These are phyloP conservation scores for Xylaria curta DNA, from an alignment of 495 filamentous ascomycete species.

Conservation along the genomic window DNA sequence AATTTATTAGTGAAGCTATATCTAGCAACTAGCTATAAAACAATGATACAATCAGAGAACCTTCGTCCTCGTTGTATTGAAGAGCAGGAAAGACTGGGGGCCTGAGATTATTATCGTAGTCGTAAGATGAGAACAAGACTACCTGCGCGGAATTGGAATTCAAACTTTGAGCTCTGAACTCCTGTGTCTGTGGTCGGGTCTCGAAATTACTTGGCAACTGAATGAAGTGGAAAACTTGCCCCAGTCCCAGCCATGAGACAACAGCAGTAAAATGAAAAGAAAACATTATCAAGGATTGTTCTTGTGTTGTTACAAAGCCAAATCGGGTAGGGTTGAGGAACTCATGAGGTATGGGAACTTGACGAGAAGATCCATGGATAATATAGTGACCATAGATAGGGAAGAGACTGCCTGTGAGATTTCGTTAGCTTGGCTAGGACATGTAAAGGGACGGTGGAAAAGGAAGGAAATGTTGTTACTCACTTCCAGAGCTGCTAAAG, in stretches of 20 bases:
- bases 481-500: background rate
- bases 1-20: background rate
- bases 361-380: background rate
- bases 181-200: background rate
- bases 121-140: background rate
- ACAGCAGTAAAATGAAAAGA: background rate
- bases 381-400: background rate
- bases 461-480: background rate
- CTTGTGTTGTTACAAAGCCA: background rate
- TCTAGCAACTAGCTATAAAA: conserved; percentile 7
- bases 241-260: background rate
- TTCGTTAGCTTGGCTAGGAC: background rate
- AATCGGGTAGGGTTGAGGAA: background rate
- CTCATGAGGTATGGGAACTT: background rate
- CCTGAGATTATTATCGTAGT: background rate
- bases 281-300: background rate
- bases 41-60: background rate
- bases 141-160: background rate
- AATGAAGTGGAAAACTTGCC: background rate
- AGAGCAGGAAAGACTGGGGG: background rate
- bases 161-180: background rate
- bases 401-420: background rate
- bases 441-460: background rate
- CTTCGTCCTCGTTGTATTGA: background rate
- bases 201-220: background rate